A percentile compares a stretch with the other conserved stretches of the same genome.
phyloP scores from a whole-genome alignment of 2,329 filamentous ascomycete genomes.

The Colletotrichum liriopes region DNA sequence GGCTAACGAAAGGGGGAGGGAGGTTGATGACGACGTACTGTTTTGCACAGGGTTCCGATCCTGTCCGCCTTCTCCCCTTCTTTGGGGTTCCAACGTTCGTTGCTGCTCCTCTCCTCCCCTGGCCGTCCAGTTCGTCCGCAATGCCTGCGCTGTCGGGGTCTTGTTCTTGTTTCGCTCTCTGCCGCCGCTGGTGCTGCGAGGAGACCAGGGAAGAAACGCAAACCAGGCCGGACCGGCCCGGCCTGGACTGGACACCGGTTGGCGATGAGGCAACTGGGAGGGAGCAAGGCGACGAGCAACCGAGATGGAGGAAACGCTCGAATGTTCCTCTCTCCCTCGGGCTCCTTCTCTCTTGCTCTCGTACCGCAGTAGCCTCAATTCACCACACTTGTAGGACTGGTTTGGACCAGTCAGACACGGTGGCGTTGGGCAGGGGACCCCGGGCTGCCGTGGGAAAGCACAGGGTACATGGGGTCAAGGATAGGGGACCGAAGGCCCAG shows the following conservation, averaged over 20 bases:
- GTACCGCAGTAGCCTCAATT: neutral
- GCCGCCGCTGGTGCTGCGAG: neutral
- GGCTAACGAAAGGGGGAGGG: neutral
- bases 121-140: neutral
- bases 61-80: neutral
- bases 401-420: constrained; percentile 33
- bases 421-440: constrained; percentile 15
- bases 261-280: neutral
- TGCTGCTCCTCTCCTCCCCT: neutral
- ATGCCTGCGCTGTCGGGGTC: neutral
- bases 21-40: neutral
- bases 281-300: neutral
- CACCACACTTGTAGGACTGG: constrained; percentile 22
- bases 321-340: neutral
- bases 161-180: neutral
- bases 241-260: neutral
- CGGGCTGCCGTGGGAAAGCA: constrained; percentile 9
- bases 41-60: constrained; percentile 9
- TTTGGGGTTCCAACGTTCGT: neutral
- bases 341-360: neutral
- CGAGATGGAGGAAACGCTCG: constrained; percentile 5
- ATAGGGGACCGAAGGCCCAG: constrained; percentile 17
- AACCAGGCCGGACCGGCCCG: neutral
- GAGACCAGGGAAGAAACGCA: neutral
- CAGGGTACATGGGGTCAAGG: constrained; percentile 33